These are phyloP conservation scores for Tolypocladium guangdongense DNA, from an alignment of 2,329 filamentous ascomycete genomes.

Conservation along the genomic window DNA sequence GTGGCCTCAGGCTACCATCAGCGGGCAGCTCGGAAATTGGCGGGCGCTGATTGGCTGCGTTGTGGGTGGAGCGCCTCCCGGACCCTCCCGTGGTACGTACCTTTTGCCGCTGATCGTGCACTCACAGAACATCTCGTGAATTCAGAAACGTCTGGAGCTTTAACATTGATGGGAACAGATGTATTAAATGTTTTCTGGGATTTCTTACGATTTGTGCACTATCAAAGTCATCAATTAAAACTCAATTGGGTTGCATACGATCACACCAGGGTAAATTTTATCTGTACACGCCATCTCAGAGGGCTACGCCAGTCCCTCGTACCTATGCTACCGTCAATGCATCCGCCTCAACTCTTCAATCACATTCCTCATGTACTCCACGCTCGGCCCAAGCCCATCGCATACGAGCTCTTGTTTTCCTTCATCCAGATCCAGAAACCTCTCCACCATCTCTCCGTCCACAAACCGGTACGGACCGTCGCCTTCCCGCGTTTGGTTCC, in stretches of 20 bases:
- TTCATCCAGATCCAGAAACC: slow-evolving; percentile 64
- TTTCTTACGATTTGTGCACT: not conserved
- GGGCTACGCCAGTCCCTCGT: not conserved
- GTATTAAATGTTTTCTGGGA: not conserved
- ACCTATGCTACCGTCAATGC: slow-evolving; percentile 35
- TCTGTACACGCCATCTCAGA: slow-evolving; percentile 2
- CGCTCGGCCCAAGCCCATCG: slow-evolving; percentile 44
- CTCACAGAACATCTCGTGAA: too few species aligned
- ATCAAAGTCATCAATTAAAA: not conserved
- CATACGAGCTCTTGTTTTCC: slow-evolving; percentile 41
- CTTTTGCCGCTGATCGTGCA: slow-evolving; percentile 1
- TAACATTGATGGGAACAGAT: not conserved
- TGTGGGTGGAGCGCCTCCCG: slow-evolving; percentile 11
- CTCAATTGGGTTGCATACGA: not conserved
- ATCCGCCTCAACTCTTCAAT: slow-evolving; percentile 53
- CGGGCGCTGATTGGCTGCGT: slow-evolving; percentile 30
- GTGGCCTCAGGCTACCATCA: slow-evolving; percentile 32
- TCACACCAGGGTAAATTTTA: not conserved
- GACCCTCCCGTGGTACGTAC: slow-evolving; percentile 16
- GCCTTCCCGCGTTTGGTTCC: slow-evolving; percentile 59
- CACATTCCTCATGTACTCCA: slow-evolving; percentile 51
- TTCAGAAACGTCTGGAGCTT: not conserved
- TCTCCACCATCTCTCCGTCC: slow-evolving; percentile 83
- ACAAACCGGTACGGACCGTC: slow-evolving; percentile 79
- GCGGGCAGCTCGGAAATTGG: slow-evolving; percentile 34